Percentiles rank a stretch among this genome's conserved stretches.
phyloP scores from a whole-genome alignment of 2,329 filamentous ascomycete species.

The Penicillium thymicola region DNA sequence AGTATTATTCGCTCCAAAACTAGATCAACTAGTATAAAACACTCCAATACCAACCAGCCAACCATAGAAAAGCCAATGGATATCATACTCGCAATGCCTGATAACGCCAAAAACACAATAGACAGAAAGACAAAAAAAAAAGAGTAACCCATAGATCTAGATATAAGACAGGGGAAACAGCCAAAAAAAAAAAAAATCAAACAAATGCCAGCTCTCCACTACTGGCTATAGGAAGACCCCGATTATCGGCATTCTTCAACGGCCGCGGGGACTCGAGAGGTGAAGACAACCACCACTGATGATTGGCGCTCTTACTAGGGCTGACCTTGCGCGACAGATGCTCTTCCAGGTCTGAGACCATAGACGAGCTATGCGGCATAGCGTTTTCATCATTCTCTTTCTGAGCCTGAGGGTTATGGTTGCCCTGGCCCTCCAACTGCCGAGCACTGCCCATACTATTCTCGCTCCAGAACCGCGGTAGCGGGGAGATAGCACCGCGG shows the following conservation, averaged over 20 bases:
- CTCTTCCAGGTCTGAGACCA: constrained; percentile 25
- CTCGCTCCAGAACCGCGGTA: constrained; percentile 39
- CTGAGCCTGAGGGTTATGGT: constrained; percentile 9
- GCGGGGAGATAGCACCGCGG: constrained; percentile 34
- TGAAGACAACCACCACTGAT: constrained; percentile 11
- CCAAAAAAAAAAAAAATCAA: constrained; percentile 2
- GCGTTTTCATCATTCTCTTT: constrained; percentile 9
- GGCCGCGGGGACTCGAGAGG: constrained; percentile 17
- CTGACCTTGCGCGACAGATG: constrained; percentile 19
- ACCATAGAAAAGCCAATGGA: constrained; percentile 25
- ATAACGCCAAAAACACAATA: constrained; percentile 15
- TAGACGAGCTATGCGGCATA: constrained; percentile 20
- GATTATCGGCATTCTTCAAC: constrained; percentile 11
- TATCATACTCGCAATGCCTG: constrained; percentile 26
- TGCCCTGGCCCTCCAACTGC: constrained; percentile 22
- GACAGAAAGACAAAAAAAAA: neutral
- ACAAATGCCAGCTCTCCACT: constrained; percentile 27
- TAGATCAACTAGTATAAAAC: constrained; percentile 12
- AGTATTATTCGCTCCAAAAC: constrained; percentile 2
- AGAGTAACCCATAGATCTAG: neutral
- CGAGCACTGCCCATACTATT: constrained; percentile 29
- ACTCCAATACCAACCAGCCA: neutral
- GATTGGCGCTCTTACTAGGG: constrained; percentile 8
- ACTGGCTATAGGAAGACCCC: constrained; percentile 22
- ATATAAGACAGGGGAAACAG: neutral